Base-by-base conservation (phyloP, 257 asterid species). In the Parsonsia alboflavescens region DNA sequence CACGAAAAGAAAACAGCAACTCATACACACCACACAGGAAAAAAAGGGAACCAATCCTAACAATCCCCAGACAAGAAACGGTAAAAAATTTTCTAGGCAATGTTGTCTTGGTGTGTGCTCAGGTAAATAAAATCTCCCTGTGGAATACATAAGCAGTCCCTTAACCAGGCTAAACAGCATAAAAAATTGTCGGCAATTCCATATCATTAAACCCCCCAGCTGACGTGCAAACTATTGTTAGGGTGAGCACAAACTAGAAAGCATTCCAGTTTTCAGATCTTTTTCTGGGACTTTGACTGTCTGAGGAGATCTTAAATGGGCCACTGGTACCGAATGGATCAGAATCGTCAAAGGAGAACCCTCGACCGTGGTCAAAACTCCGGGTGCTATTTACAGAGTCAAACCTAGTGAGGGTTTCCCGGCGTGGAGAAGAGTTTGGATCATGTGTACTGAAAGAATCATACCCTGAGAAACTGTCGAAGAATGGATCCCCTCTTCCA, bases 301-400 rank as follows among this genome's bases (percentile, higher is more conserved):
- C 93, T 1, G 91, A 86, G 0, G 98, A 88, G 77, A 90, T 97
- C 88, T 90, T 93, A 80, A 91, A 93, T 22, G 98, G 96, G 56
- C 98, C 97, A 30, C 80, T 91, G 10, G 93, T 86, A 61, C 97
- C 97, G 67, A 93, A 93, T 6, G 98, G 97, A 50, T 93, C 98
- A 10, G 91, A 72, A 73, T 93, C 97, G 4, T 93, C 98, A 77
- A 91, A 91, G 0, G 98, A 93, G 82, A 71, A 91, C 63, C 82
- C 88, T 70, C 87, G 83, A 82, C 90, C 61, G 24, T 86, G 93
- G 41, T 88, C 91, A 53, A 86, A 87, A 71, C 93, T 87, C 56
- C 80, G 80, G 17, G 89, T 80, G 84, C 97, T 93, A 82, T 73
- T 86, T 39, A 93, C 82, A 71, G 98, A 93, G 83, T 91, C 97